Conservation (phyloP, 1,284 basidiomycete species). For the Ganoderma meredithae region DNA sequence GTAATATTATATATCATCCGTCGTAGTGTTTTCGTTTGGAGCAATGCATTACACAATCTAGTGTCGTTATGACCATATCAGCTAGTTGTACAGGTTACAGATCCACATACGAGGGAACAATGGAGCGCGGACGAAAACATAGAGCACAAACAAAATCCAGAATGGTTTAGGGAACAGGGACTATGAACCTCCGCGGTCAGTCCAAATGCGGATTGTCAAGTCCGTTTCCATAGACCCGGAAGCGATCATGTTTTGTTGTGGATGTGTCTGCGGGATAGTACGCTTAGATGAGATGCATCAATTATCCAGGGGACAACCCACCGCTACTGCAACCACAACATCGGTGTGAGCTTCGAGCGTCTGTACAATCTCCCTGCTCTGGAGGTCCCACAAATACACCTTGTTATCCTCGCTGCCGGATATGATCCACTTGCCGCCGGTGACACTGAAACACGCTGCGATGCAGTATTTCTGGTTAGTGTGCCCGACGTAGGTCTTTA, state of each 20-base stretch:
- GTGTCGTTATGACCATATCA: conserved; percentile 2
- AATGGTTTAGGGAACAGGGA: neutral
- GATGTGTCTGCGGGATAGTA: conserved; percentile 67
- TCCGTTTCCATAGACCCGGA: conserved; percentile 86
- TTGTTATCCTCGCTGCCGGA: conserved; percentile 93
- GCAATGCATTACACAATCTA: conserved; percentile 24
- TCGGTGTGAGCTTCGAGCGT: conserved; percentile 83
- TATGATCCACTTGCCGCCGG: conserved; percentile 88
- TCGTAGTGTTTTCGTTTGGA: conserved; percentile 30
- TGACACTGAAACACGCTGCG: conserved; percentile 82
- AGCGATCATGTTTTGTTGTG: conserved; percentile 83
- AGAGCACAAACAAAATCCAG: neutral
- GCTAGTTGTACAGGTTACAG: conserved; percentile 13
- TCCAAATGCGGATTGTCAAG: conserved; percentile 81
- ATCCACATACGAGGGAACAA: conserved; percentile 14
- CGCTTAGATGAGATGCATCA: neutral
- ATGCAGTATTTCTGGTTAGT: conserved; percentile 82
- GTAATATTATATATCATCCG: conserved; percentile 28
- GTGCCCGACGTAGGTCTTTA: conserved; percentile 92
- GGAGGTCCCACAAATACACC: conserved; percentile 92
- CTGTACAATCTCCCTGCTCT: conserved; percentile 83
- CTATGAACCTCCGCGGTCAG: conserved; percentile 54
- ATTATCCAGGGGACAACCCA: conserved; percentile 40
- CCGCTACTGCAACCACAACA: conserved; percentile 79
- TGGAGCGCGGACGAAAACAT: conserved; percentile 8